Conservation (phyloP, 768 basidiomycete species). For the Trichaptum fuscoviolaceum region DNA sequence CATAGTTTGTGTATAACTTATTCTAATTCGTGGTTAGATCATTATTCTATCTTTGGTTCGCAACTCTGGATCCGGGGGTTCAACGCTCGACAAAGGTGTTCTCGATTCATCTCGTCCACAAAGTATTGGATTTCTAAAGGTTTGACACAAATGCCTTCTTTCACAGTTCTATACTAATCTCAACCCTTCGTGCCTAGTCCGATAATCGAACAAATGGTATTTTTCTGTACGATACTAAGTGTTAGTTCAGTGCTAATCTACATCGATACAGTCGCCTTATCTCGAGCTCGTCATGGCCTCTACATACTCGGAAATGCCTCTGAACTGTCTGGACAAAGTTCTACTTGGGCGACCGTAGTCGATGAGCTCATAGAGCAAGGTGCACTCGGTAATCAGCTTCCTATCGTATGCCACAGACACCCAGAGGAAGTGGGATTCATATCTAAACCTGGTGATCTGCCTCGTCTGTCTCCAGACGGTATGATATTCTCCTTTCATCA, state of each 20-base stretch:
- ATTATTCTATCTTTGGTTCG: conserved; percentile 73
- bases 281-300: conserved; percentile 68
- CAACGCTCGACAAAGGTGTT: conserved; percentile 24
- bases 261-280: conserved; percentile 57
- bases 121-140: conserved; percentile 71
- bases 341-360: conserved; percentile 55
- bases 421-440: conserved; percentile 36
- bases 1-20: not conserved
- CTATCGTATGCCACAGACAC: conserved; percentile 54
- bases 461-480: conserved; percentile 53
- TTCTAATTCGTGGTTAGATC: conserved; percentile 31
- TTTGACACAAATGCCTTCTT: conserved; percentile 21
- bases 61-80: conserved; percentile 50
- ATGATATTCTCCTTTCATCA: conserved; percentile 13
- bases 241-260: conserved; percentile 21
- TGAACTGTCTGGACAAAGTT: conserved; percentile 42
- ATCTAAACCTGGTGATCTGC: conserved; percentile 47
- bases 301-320: conserved; percentile 67
- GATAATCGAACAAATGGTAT: conserved; percentile 50
- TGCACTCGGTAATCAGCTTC: conserved; percentile 46
- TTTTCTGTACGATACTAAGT: too few species aligned
- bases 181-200: conserved; percentile 32
- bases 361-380: conserved; percentile 48
- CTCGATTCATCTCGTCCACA: conserved; percentile 11
- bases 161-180: too few species aligned